Evolutionary conservation across 495 filamentous ascomycete species (phyloP), one percentile per base, ranked within the genome.

Genomic region (Xanthoparmelia taractica): DNA sequence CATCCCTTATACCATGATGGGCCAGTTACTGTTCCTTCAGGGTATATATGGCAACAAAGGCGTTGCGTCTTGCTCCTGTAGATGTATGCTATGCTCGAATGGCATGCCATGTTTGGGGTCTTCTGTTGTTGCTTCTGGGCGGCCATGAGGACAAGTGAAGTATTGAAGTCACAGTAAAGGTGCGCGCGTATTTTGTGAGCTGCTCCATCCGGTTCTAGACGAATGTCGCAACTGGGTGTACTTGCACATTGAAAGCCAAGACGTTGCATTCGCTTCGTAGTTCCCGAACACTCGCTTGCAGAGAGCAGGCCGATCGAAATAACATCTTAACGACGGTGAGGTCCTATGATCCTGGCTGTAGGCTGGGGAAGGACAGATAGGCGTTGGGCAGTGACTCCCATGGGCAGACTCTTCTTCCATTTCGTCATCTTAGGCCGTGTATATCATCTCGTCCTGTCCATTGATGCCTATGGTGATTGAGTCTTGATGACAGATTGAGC

Each of bases 241-340:
- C 20, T 54, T 17, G 13, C 8, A 11, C 3, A 7, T 20, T 18
- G 5, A 20, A n/a, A 11, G 50, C 50, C 50, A 54, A 33, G 50
- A 54, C 50, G 50, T 33, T 33, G 29, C 50, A 54, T 54, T 33
- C 50, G 50, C 50, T 54, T 54, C 50, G 7, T 54, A n/a, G 33
- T 6, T 29, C 29, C 29, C 11, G 50, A 6, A 33, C 15, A 15
- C 7, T 33, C 50, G 7, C 29, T 31, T 54, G 50, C 17, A 18
- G 10, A 54, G 50, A 33, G 17, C 7, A 54, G 27, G 29, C 27
- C 33, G 15, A 25, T 54, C 17, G 12, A 29, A 7, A 15, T 17
- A 15, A 52, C 27, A 15, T 52, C 13, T 3, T 29, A 13, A 0
- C 18, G 4, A 33, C 17, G 27, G 29, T 33, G 15, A 25, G n/a